A percentile compares a stretch with the other conserved stretches of the same genome.
phyloP scores from a whole-genome alignment of 805 yeast genomes.

The Metschnikowia anglica region DNA sequence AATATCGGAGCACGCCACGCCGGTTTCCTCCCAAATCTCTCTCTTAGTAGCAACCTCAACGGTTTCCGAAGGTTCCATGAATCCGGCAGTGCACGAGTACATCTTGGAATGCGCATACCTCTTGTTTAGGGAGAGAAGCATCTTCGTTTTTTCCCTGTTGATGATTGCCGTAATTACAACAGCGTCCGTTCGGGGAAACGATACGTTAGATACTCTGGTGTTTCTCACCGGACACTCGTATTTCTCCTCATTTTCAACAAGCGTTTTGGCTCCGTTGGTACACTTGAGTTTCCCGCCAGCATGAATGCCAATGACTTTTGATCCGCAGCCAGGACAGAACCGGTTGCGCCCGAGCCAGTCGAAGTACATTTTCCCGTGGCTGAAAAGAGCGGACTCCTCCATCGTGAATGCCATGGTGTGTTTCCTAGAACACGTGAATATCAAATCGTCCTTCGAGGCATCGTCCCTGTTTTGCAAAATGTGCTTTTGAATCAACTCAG shows the following conservation, averaged over 20 bases:
- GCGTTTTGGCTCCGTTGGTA: constrained; percentile 18
- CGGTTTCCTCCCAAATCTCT: constrained; percentile 96
- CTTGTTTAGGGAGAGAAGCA: constrained; percentile 69
- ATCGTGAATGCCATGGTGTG: constrained; percentile 36
- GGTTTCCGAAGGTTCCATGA: constrained; percentile 93
- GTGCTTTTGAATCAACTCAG: constrained; percentile 33
- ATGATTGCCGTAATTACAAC: constrained; percentile 81
- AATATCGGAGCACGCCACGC: constrained; percentile 62
- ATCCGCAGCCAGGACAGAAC: constrained; percentile 88
- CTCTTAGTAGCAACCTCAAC: constrained; percentile 84
- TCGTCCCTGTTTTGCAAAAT: constrained; percentile 8
- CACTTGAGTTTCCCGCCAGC: constrained; percentile 52
- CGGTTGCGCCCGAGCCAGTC: constrained; percentile 79
- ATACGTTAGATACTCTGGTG: constrained; percentile 62
- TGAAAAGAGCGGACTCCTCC: constrained; percentile 62
- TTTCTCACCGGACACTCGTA: constrained; percentile 39
- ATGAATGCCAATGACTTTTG: constrained; percentile 56
- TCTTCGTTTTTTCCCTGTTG: constrained; percentile 55
- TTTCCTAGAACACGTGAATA: constrained; percentile 36
- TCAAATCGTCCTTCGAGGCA: constrained; percentile 15
- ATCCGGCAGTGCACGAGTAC: constrained; percentile 91
- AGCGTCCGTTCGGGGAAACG: constrained; percentile 92
- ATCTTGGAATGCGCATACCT: constrained; percentile 54
- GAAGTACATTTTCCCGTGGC: constrained; percentile 79
- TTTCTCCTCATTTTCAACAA: constrained; percentile 10